Evolutionary conservation across 2,329 filamentous ascomycete species (phyloP).

Genomic region (Fusarium sublunatum): DNA sequence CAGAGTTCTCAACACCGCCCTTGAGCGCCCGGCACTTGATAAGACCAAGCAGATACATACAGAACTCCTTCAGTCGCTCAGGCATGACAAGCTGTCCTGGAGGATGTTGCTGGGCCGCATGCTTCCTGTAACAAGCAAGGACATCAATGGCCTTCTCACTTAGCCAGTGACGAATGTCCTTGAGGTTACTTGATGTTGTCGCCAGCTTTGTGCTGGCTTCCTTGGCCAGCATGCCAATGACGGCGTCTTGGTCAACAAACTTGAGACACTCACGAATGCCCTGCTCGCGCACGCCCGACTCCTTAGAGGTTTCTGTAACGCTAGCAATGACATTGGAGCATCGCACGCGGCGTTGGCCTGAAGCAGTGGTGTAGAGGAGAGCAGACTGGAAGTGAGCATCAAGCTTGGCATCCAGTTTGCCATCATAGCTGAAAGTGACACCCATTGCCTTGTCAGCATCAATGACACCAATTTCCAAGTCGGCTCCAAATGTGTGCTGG

Average conservation of each 20-base stretch:
- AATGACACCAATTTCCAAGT: slow-evolving; percentile 91
- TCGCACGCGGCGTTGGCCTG: slow-evolving; percentile 87
- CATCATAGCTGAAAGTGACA: slow-evolving; percentile 93
- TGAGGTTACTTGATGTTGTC: slow-evolving; percentile 75
- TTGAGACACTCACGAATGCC: slow-evolving; percentile 86
- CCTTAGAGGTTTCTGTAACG: slow-evolving; percentile 75
- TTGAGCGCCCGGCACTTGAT: slow-evolving; percentile 95
- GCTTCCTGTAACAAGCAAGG: slow-evolving; percentile 89
- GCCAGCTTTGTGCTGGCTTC: slow-evolving; percentile 90
- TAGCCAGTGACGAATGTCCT: slow-evolving; percentile 84
- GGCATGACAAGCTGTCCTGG: slow-evolving; percentile 94
- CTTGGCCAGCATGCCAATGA: slow-evolving; percentile 88
- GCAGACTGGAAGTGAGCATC: slow-evolving; percentile 98
- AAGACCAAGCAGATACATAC: slow-evolving; percentile 93
- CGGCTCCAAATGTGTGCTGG: slow-evolving; percentile 93
- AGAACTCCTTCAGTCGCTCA: slow-evolving; percentile 94
- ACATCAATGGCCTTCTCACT: slow-evolving; percentile 95
- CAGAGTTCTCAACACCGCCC: slow-evolving; percentile 88
- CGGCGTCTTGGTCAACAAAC: slow-evolving; percentile 95
- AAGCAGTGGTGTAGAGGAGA: slow-evolving; percentile 91
- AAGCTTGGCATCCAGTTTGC: slow-evolving; percentile 95
- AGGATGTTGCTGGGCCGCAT: slow-evolving; percentile 86
- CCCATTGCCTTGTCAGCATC: slow-evolving; percentile 94
- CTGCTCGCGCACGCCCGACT: slow-evolving; percentile 53
- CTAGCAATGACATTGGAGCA: slow-evolving; percentile 95